Percentiles rank a stretch among this genome's conserved stretches.
phyloP scores from a whole-genome alignment of 2,329 filamentous ascomycete species.

The Chrysosporium keratinophilum region DNA sequence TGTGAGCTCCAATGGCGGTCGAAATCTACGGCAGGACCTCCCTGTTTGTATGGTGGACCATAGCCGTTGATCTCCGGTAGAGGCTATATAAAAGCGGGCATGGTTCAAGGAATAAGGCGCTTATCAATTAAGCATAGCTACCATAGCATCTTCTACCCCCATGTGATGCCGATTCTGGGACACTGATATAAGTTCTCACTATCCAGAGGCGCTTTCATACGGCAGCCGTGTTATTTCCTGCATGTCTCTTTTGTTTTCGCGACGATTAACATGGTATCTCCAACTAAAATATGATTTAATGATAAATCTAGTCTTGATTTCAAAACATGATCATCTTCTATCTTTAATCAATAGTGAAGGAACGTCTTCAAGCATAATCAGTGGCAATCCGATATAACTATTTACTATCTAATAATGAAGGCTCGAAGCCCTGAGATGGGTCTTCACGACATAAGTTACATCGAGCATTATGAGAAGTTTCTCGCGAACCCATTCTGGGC shows the following conservation, averaged over 20 bases:
- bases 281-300: not conserved
- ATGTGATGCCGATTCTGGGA: not conserved
- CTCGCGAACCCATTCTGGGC: too few relatives aligned
- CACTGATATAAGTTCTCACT: not conserved
- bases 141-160: not conserved
- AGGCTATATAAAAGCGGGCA: not conserved
- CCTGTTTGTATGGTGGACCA: not conserved
- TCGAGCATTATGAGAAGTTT: too few relatives aligned
- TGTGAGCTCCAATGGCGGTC: not conserved
- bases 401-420: too few relatives aligned
- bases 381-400: too few relatives aligned
- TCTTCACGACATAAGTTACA: too few relatives aligned
- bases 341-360: too few relatives aligned
- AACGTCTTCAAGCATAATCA: too few relatives aligned
- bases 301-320: not conserved
- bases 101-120: not conserved
- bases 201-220: not conserved
- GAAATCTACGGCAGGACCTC: not conserved
- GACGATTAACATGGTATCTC: slow-evolving; percentile 1
- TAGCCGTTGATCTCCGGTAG: not conserved
- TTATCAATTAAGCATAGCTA: not conserved
- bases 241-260: not conserved
- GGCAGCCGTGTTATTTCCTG: not conserved
- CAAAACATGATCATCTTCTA: not conserved
- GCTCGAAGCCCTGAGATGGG: too few relatives aligned